Percentiles rank a stretch among this genome's conserved stretches.
These are phyloP conservation scores for Diplodia scrobiculata DNA, from an alignment of 2,329 filamentous ascomycete species.

Conservation along the genomic window DNA sequence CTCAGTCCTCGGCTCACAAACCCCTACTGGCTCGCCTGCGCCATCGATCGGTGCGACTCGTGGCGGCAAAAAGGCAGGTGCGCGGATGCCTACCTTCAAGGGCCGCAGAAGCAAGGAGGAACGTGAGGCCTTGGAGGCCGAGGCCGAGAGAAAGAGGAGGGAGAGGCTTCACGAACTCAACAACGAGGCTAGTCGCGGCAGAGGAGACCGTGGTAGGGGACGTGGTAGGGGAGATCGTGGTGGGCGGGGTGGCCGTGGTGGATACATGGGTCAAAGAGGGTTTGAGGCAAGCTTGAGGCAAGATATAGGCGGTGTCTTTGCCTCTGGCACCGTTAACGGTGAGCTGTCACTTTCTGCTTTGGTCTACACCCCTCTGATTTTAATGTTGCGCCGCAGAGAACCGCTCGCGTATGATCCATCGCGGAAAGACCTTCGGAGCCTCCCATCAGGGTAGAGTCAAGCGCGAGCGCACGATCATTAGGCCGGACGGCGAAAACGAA, in stretches of 20 bases:
- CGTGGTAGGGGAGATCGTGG: constrained; percentile 38
- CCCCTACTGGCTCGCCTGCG: constrained; percentile 32
- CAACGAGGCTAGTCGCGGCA: constrained; percentile 36
- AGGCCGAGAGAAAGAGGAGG: constrained; percentile 44
- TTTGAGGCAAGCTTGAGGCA: constrained; percentile 12
- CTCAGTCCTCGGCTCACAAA: constrained; percentile 15
- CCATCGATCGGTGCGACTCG: constrained; percentile 38
- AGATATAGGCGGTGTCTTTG: constrained; percentile 23
- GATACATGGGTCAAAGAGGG: constrained; percentile 41
- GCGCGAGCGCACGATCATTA: constrained; percentile 14
- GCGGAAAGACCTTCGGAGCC: constrained; percentile 28
- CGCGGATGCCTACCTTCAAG: constrained; percentile 46
- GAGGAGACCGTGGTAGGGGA: constrained; percentile 33
- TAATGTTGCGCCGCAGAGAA: neutral
- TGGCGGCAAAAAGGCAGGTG: constrained; percentile 37
- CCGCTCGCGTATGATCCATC: constrained; percentile 22
- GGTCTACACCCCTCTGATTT: neutral
- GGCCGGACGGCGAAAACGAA: constrained; percentile 35
- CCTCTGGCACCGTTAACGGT: constrained; percentile 21
- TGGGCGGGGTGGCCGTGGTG: constrained; percentile 44
- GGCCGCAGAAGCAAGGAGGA: constrained; percentile 51
- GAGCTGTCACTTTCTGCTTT: neutral
- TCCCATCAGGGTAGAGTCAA: constrained; percentile 1
- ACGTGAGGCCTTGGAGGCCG: constrained; percentile 48
- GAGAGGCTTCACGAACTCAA: constrained; percentile 43